Conservation (phyloP, 2,329 filamentous ascomycete genomes). For the Penicillium freii region DNA sequence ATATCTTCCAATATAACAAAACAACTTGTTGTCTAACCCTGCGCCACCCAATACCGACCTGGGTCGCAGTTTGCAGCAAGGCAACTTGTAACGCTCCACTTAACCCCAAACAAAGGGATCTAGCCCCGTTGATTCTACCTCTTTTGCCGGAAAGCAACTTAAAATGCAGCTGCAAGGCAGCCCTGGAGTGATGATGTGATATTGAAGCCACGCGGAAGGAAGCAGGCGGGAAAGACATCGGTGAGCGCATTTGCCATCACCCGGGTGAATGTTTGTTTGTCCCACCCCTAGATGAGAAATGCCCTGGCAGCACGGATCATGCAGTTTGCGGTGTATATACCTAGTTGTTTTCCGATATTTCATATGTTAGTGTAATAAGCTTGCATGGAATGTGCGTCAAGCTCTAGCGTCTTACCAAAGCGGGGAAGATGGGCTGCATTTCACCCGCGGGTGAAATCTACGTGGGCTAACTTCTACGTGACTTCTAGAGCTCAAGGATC, state of each 20-base stretch:
- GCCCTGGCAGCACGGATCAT: neutral
- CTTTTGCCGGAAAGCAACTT: neutral
- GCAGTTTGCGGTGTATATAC: neutral
- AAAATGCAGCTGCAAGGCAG: neutral
- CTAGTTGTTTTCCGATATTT: neutral
- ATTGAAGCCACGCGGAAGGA: neutral
- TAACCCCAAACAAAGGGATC: neutral
- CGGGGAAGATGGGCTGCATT: neutral
- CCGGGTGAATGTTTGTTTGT: neutral
- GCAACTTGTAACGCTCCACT: neutral
- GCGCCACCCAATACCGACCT: neutral
- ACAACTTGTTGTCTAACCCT: neutral
- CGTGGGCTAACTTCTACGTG: neutral
- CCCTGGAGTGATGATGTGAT: slow-evolving; percentile 2
- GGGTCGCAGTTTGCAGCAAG: neutral
- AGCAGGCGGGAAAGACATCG: neutral
- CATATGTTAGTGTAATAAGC: neutral
- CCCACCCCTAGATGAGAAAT: neutral
- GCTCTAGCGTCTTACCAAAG: neutral
- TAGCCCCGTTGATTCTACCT: neutral
- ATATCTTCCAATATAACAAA: neutral
- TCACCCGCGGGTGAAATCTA: neutral
- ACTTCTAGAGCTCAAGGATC: neutral
- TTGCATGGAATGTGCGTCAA: neutral
- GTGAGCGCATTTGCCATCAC: neutral